Evolutionary conservation across 1,284 basidiomycete genomes (phyloP), one percentile per base, ranked within the genome.

Genomic region (Afroboletus lepidellus): DNA sequence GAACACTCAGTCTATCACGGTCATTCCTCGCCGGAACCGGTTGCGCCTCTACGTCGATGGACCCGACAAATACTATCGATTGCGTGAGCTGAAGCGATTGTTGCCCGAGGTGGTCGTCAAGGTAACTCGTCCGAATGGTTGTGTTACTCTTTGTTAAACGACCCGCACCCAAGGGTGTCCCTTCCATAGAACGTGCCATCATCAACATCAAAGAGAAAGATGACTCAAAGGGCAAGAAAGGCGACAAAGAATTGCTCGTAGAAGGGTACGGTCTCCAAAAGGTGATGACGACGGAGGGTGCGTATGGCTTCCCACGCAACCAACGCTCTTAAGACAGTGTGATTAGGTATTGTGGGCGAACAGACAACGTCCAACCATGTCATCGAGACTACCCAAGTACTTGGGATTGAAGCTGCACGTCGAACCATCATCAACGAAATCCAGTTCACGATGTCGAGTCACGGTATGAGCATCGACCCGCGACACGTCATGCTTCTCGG

Each of bases 381-480:
- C 66, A 97, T 98, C 71, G 97, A 99, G 71, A 92, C 94, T 30
- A 85, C 90, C 32, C 82, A 91, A 64, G 94, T 99, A 11, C 80
- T 99, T 11, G 97, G 97, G 43, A 99, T 99, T 58, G 97, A 99
- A 70, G 96, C 97, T 2, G 96, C 97, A 8, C 83, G 97, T 56
- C 79, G 82, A 54, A 97, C 94, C 5, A 97, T 99, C 69, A 90
- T 98, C 74, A 91, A 96, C 66, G 94, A 99, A 72, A 98, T 99
- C 63, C 91, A 98, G 70, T 91, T 91, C 67, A 99, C 94, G 5
- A 99, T 99, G 97, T 83, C 85, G 58, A 90, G 87, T 49, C 97
- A 99, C 76, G 94, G 95, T 62, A 96, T 99, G 92, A 94, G 87
- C 55, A 98, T 99, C 64, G 97, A 99, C 71, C 96, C 96, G 53